Base-by-base conservation (phyloP, 305 asterid genomes). In the Fraxinus sp. region DNA sequence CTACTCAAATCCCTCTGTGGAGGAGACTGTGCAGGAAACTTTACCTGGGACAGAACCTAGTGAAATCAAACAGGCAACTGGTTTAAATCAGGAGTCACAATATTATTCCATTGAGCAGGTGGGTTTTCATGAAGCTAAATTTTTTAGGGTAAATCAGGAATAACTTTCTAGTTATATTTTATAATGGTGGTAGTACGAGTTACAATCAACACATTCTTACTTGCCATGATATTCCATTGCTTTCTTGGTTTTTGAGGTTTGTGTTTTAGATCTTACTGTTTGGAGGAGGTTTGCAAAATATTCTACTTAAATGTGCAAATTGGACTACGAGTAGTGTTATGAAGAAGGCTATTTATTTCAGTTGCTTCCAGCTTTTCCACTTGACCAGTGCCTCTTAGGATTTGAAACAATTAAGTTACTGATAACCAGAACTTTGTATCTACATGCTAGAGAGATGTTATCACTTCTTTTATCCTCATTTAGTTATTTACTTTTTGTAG, bases 11-110 rank as follows among this genome's bases (percentile, higher is more conserved):
- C 71, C 90, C 13, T 77, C 73, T 41, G 16, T 81, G 82, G 94
- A 84, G 82, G 94, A 84, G 77, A 78, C 78, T 82, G 88, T 72
- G 76, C 91, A 82, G 83, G 93, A 87, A 82, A 80, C 85, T 52
- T 78, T 88, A 68, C 87, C 89, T 16, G 87, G 66, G 44, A 28
- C 84, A 59, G 86, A 82, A 80, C 81, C 74, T 16, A 81, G 85
- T 66, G 92, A 88, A 86, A 84, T 84, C 68, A 94, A 91, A 89
- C 97, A 93, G 90, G 95, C 91, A 73, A 87, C 95, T 78, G 95
- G 97, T 62, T 92, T 95, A 57, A 91, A 87, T 89, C 95, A 88
- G 88, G 98, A 89, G 82, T 91, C 87, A 20, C 93, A 87, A 18
- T 88, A 87, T 20, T 73, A 82, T 88, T 83, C 78, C 57, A 77